Conservation (phyloP, 768 basidiomycete species). For the Boletales sp. region DNA sequence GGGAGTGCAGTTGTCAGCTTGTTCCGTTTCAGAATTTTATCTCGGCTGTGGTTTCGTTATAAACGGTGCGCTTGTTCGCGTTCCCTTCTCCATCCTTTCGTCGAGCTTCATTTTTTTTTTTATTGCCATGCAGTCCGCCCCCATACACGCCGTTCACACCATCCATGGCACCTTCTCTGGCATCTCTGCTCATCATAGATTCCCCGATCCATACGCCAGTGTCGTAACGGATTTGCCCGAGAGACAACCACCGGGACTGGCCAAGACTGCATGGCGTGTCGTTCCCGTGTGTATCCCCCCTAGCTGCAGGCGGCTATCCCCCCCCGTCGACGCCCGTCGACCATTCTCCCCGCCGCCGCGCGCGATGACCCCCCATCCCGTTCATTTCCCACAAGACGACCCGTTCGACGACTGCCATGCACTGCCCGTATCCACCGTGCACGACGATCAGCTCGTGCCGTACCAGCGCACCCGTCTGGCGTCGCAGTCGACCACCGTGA, state of each 20-base stretch:
- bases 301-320: slow-evolving; percentile 28
- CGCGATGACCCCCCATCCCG: slow-evolving; percentile 12
- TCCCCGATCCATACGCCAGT: slow-evolving; percentile 21
- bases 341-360: slow-evolving; percentile 6
- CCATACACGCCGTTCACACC: slow-evolving; percentile 28
- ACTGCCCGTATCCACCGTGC: slow-evolving; percentile 7
- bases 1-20: neutral
- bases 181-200: slow-evolving; percentile 22
- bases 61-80: slow-evolving; percentile 1
- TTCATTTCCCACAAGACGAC: slow-evolving; percentile 21
- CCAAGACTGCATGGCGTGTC: slow-evolving; percentile 26
- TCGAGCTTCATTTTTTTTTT: slow-evolving; percentile 9
- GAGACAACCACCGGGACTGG: slow-evolving; percentile 19
- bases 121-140: slow-evolving; percentile 21
- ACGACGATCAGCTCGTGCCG: slow-evolving; percentile 8
- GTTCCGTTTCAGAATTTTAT: slow-evolving; percentile 16
- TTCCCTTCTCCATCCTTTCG: slow-evolving; percentile 6
- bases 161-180: slow-evolving; percentile 32
- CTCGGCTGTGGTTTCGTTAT: slow-evolving; percentile 18
- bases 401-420: slow-evolving; percentile 27
- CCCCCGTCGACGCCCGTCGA: slow-evolving; percentile 13
- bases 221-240: slow-evolving; percentile 22
- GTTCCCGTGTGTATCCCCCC: slow-evolving; percentile 16
- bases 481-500: slow-evolving; percentile 24
- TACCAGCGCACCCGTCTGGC: slow-evolving; percentile 29